Evolutionary conservation across 345 rosid genomes (phyloP).

Genomic region (Gossypium herbaceum): DNA sequence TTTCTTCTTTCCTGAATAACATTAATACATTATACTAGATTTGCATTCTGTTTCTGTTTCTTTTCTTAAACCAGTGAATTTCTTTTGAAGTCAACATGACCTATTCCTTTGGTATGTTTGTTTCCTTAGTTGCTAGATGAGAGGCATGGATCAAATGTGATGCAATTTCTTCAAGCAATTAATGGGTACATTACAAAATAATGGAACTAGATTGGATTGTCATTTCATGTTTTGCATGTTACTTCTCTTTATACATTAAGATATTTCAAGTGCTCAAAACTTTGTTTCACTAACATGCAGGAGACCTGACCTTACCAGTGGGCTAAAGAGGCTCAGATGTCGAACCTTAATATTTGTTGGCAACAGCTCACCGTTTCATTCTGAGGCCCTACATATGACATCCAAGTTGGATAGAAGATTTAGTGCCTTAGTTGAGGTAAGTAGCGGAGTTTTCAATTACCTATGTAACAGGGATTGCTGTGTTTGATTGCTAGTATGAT

Average conservation of each 20-base stretch:
- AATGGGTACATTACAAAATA: constrained; percentile 33
- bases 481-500: neutral
- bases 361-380: constrained; percentile 79
- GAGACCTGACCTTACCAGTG: constrained; percentile 75
- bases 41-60: neutral
- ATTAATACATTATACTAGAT: neutral
- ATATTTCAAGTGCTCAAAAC: constrained; percentile 5
- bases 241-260: neutral
- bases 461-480: neutral
- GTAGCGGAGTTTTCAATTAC: neutral
- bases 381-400: constrained; percentile 76
- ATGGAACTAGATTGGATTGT: neutral
- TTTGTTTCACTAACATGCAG: constrained; percentile 32
- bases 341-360: constrained; percentile 88
- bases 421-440: constrained; percentile 91
- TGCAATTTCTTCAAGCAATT: constrained; percentile 67
- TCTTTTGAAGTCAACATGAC: neutral
- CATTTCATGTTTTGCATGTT: neutral
- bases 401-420: constrained; percentile 80
- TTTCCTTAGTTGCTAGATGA: constrained; percentile 70
- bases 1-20: neutral
- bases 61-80: neutral
- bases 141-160: constrained; percentile 71
- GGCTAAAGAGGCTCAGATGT: constrained; percentile 72
- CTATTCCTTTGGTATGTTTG: constrained; percentile 8